A percentile compares a stretch with the other conserved stretches of the same genome.
Evolutionary conservation across 2,329 filamentous ascomycete genomes (phyloP).

Genomic region (Cylindrodendrum hubeiense): DNA sequence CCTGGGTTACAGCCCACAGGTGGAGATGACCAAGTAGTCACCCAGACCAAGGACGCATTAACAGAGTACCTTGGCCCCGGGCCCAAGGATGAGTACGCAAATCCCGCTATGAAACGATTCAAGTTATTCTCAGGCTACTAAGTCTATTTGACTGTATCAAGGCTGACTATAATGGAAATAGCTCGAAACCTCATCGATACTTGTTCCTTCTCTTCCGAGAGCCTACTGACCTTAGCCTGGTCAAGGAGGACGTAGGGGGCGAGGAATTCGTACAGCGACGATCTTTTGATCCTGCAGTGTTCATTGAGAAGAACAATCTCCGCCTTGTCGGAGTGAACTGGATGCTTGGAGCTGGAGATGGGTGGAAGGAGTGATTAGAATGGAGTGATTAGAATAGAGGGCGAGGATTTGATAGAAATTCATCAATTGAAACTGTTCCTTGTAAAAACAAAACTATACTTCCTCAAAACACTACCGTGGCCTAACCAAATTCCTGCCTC

Average conservation of each 20-base stretch:
- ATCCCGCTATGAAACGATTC: too few relatives aligned
- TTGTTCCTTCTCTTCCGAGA: conserved; percentile 60
- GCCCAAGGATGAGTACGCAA: conserved; percentile 60
- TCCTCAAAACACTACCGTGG: background rate
- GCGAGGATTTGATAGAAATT: background rate
- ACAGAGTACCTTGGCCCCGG: conserved; percentile 60
- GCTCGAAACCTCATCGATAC: conserved; percentile 62
- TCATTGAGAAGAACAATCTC: conserved; percentile 53
- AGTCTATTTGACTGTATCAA: background rate
- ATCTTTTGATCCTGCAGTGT: conserved; percentile 55
- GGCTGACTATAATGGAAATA: conserved; percentile 28
- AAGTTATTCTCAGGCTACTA: background rate
- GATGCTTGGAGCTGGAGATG: conserved; percentile 61
- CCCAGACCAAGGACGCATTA: conserved; percentile 48
- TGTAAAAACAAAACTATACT: background rate
- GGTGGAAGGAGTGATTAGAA: conserved; percentile 49
- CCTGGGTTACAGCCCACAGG: conserved; percentile 52
- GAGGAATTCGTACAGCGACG: conserved; percentile 60
- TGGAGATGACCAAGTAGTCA: conserved; percentile 37
- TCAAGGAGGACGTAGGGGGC: conserved; percentile 58
- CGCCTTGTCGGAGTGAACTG: conserved; percentile 57
- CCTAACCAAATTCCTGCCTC: background rate
- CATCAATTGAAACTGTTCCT: background rate
- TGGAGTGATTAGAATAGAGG: conserved; percentile 26
- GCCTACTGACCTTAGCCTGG: conserved; percentile 49